Evolutionary conservation across 1,284 basidiomycete genomes (phyloP), one percentile per base, ranked within the genome.

Genomic region (Cryptococcus jaspeensis): DNA sequence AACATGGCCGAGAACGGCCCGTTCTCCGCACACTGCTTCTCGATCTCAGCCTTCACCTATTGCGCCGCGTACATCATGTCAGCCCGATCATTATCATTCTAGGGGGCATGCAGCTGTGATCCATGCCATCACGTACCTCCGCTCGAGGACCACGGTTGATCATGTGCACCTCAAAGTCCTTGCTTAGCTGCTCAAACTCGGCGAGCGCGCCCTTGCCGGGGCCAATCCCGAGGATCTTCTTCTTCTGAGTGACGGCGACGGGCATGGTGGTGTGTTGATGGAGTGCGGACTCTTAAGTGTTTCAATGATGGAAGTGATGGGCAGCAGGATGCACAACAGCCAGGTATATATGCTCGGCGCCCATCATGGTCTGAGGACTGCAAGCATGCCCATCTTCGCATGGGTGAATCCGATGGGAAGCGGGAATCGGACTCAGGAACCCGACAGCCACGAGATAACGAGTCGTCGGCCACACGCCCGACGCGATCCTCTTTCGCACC

Each of bases 131-230:
- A 25, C 58, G 46, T 39, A 53, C 58, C 45, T 28, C n/a, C 8
- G 41, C 54, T 32, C 58, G 28, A 7, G 58, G 54, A 15, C 58
- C 58, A 16, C 54, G 41, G 18, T 52, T 38, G 23, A 59, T 56
- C 54, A 59, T 56, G 46, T 64, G 60, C 9, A 64, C 47, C 38
- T 62, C 58, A 39, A 57, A 62, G 40, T 55, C 51, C 32, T 52
- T 16, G 6, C 22, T 36, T 4, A 64, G 50, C 25, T 52, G 38
- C 16, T 62, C 44, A 39, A 53, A 64, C 52, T 64, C 62, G n/a
- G 43, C 43, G 13, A 56, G 11, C 2, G 60, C 60, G 9, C 52
- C 53, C 36, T 56, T 45, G n/a, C 48, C 49, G 23, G 52, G 56
- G 35, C 55, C 58, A 12, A 62, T 47, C 7, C 54, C 58, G 4